Evolutionary conservation across 2,329 filamentous ascomycete species (phyloP).

Genomic region (Didymella lethalis): DNA sequence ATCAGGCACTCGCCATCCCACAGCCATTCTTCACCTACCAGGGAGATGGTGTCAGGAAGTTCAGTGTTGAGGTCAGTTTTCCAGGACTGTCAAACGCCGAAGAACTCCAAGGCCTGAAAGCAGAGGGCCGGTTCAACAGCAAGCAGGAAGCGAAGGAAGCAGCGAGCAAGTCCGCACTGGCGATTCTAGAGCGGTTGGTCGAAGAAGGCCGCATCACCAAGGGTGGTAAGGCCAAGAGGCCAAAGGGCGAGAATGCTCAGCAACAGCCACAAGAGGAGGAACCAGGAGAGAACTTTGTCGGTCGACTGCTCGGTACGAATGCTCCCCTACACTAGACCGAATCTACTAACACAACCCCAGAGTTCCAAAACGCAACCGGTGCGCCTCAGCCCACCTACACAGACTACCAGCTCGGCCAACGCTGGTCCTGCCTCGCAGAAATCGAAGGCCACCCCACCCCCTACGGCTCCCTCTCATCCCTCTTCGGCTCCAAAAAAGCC

Average conservation of each 20-base stretch:
- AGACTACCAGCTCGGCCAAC: conserved; percentile 45
- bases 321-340: not conserved
- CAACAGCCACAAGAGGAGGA: conserved; percentile 11
- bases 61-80: conserved; percentile 36
- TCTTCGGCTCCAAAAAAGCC: conserved; percentile 52
- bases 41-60: conserved; percentile 26
- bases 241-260: conserved; percentile 18
- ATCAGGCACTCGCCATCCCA: conserved; percentile 34
- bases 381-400: conserved; percentile 47
- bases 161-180: conserved; percentile 45
- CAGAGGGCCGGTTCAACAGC: conserved; percentile 40
- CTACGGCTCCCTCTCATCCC: conserved; percentile 48
- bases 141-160: conserved; percentile 57
- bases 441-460: conserved; percentile 32
- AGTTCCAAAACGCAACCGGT: conserved; percentile 41
- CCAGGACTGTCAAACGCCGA: conserved; percentile 23
- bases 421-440: conserved; percentile 44
- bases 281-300: conserved; percentile 44
- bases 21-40: conserved; percentile 34
- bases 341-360: conserved; percentile 22
- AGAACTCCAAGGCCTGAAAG: conserved; percentile 29
- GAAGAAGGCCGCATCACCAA: conserved; percentile 36
- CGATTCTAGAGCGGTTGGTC: conserved; percentile 35
- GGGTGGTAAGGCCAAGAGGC: conserved; percentile 28
- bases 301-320: conserved; percentile 49